A percentile compares a stretch with the other conserved stretches of the same genome.
Evolutionary conservation across 495 filamentous ascomycete species (phyloP).

Genomic region (Aspergillus diversus): DNA sequence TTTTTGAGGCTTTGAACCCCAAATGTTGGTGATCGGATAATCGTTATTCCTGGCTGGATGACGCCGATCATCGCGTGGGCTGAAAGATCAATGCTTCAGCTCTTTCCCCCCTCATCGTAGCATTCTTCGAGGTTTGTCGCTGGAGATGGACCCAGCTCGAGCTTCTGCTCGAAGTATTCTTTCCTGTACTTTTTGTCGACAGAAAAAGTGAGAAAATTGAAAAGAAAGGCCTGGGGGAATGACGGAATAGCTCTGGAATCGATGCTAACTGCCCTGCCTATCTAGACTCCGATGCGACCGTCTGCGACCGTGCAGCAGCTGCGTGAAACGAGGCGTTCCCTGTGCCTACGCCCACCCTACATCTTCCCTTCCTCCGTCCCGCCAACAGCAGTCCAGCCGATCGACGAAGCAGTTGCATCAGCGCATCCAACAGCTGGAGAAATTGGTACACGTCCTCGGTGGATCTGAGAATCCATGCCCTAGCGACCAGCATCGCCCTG

Average conservation of each 20-base stretch:
- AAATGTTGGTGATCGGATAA: too few species aligned
- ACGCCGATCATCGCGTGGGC: too few species aligned
- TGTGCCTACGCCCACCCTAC: conserved; percentile 6
- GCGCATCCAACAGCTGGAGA: conserved; percentile 11
- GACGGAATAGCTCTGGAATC: background rate
- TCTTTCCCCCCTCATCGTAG: too few species aligned
- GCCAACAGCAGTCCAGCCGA: background rate
- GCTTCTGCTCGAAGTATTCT: conserved; percentile 7
- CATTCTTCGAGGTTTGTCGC: too few species aligned
- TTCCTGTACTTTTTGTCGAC: conserved; percentile 17
- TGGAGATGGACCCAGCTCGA: too few species aligned
- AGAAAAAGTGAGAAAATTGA: conserved; percentile 16
- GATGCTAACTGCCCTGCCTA: background rate
- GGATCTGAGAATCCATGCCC: too few species aligned
- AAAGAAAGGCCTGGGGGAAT: background rate
- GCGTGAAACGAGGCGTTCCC: conserved; percentile 9
- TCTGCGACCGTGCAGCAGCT: conserved; percentile 14
- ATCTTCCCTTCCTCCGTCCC: background rate
- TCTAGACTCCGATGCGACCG: conserved; percentile 14
- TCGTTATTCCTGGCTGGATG: too few species aligned
- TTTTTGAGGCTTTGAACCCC: too few species aligned
- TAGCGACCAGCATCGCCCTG: too few species aligned
- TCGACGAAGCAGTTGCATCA: conserved; percentile 14
- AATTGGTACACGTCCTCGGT: conserved; percentile 5
- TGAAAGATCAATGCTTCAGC: too few species aligned